Evolutionary conservation across 73 alveolate species (phyloP).

Genomic region (Paramecium sexaurelia): DNA sequence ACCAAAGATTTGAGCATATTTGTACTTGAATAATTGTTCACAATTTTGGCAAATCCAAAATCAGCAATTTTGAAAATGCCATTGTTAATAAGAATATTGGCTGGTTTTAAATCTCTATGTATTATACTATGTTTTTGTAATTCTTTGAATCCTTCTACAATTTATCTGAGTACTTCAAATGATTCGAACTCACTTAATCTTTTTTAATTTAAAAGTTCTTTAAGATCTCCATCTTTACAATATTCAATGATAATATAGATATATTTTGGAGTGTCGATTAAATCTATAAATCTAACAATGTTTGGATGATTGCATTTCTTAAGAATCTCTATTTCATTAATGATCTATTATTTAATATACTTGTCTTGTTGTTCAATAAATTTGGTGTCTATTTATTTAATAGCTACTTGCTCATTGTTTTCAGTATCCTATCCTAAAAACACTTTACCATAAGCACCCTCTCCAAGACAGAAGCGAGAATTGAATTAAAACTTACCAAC

Average conservation of each 20-base stretch:
- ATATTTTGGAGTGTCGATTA: slow-evolving; percentile 55
- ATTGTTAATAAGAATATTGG: slow-evolving; percentile 52
- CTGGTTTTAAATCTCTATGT: slow-evolving; percentile 71
- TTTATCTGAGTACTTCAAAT: slow-evolving; percentile 30
- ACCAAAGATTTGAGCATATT: slow-evolving; percentile 56
- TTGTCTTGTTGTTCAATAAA: slow-evolving; percentile 34
- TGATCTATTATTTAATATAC: slow-evolving; percentile 43
- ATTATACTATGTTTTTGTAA: slow-evolving; percentile 48
- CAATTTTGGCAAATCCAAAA: slow-evolving; percentile 66
- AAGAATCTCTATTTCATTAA: slow-evolving; percentile 40
- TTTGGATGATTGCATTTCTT: slow-evolving; percentile 46
- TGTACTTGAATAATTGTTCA: slow-evolving; percentile 50
- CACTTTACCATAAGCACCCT: slow-evolving; percentile 59
- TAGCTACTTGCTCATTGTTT: slow-evolving; percentile 29
- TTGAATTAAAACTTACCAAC: slow-evolving; percentile 22
- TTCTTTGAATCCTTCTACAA: slow-evolving; percentile 62
- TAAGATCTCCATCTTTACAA: slow-evolving; percentile 65
- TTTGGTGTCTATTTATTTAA: slow-evolving; percentile 41
- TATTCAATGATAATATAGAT: slow-evolving; percentile 59
- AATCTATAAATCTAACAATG: slow-evolving; percentile 66
- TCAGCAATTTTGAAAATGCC: slow-evolving; percentile 59
- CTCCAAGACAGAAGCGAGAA: slow-evolving; percentile 37
- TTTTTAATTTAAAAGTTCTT: not conserved
- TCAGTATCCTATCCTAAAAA: not conserved
- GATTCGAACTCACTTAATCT: slow-evolving; percentile 54